Conservation (phyloP, 2,329 filamentous ascomycete genomes). For the Colletotrichum lindemuthianum region DNA sequence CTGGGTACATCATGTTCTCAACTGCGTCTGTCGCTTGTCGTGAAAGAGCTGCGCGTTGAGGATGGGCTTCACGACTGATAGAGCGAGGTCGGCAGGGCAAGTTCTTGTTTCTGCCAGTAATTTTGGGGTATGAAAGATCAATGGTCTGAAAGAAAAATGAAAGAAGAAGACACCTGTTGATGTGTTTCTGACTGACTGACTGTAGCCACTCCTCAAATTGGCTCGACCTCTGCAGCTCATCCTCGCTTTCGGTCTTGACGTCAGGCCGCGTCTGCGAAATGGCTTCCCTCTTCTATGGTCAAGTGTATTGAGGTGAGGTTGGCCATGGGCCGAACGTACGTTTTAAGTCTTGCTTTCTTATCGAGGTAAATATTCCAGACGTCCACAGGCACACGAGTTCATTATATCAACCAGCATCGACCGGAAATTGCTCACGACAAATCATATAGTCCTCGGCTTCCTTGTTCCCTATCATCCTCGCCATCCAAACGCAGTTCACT, state of each 20-base stretch:
- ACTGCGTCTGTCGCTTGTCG: constrained; percentile 51
- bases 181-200: constrained; percentile 1
- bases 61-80: constrained; percentile 52
- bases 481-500: background rate
- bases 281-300: no score
- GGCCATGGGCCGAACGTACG: no score
- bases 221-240: constrained; percentile 4
- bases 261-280: constrained; percentile 7
- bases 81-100: constrained; percentile 54
- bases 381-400: no score
- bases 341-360: no score
- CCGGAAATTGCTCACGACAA: no score
- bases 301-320: no score
- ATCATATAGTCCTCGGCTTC: fast-evolving
- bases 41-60: constrained; percentile 53
- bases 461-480: background rate
- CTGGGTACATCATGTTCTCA: constrained; percentile 44
- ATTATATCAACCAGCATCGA: background rate
- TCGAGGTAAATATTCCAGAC: no score
- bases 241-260: constrained; percentile 1
- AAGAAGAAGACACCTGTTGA: background rate
- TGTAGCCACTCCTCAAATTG: constrained; percentile 8
- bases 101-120: constrained; percentile 52
- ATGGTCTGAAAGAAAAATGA: no score
- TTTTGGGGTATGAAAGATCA: constrained; percentile 44